Conservation (phyloP, 345 rosid species). For the Eutrema japonicum region DNA sequence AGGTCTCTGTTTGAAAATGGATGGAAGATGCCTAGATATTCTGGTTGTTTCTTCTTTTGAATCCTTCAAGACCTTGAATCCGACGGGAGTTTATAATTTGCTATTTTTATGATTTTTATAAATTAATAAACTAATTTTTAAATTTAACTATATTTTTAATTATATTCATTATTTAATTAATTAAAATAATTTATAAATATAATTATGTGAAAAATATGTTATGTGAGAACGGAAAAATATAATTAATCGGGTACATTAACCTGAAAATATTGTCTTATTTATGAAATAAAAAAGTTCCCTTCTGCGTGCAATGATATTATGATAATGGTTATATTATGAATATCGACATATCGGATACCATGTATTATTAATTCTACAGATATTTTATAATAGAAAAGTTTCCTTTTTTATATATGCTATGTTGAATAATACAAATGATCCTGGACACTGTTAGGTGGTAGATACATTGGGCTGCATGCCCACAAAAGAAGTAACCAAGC, state of each 20-base stretch:
- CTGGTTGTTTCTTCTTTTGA: too few relatives aligned
- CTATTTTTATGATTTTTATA: too few relatives aligned
- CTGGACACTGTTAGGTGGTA: slow-evolving; percentile 31
- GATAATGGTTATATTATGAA: background rate
- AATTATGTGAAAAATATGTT: too few relatives aligned
- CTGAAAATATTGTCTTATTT: background rate
- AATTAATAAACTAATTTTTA: too few relatives aligned
- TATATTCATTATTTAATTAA: too few relatives aligned
- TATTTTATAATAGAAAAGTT: slow-evolving; percentile 1
- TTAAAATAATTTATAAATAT: too few relatives aligned
- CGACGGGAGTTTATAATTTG: too few relatives aligned
- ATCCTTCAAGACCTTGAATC: too few relatives aligned
- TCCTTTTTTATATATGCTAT: slow-evolving; percentile 12
- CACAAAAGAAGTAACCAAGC: slow-evolving; percentile 16
- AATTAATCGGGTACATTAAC: background rate
- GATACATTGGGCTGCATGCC: slow-evolving; percentile 28
- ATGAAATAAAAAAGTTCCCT: background rate
- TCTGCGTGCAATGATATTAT: background rate
- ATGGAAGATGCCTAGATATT: too few relatives aligned
- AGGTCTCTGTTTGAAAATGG: too few relatives aligned
- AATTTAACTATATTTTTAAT: too few relatives aligned
- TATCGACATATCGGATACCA: background rate
- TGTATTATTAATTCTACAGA: background rate
- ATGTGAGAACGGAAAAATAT: background rate
- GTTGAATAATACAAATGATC: slow-evolving; percentile 35